A percentile compares a stretch with the other conserved stretches of the same genome.
Conservation (phyloP, 2,329 filamentous ascomycete genomes). For the Pseudocercospora pini-densiflorae region DNA sequence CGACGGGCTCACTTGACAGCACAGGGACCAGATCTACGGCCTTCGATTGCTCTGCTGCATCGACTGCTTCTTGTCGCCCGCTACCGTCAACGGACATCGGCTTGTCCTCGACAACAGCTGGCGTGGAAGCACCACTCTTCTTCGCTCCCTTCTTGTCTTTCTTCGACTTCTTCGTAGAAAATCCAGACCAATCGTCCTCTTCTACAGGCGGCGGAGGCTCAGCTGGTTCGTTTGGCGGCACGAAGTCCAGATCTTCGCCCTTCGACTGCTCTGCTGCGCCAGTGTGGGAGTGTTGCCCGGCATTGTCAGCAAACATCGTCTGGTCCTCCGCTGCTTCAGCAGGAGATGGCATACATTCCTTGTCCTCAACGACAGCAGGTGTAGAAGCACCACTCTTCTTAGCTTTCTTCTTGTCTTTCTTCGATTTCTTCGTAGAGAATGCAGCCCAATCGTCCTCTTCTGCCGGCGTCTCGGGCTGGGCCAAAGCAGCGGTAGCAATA, state of each 20-base stretch:
- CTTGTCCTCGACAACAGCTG: background rate
- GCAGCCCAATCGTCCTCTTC: conserved; percentile 29
- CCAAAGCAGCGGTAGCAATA: conserved; percentile 13
- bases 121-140: conserved; percentile 26
- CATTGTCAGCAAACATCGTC: background rate
- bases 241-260: background rate
- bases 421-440: conserved; percentile 40
- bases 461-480: conserved; percentile 1
- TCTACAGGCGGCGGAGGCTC: conserved; percentile 5
- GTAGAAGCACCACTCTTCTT: conserved; percentile 29
- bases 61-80: background rate
- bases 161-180: conserved; percentile 42
- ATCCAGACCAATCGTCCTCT: conserved; percentile 28
- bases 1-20: background rate
- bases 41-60: background rate
- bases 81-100: background rate
- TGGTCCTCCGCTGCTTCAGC: background rate
- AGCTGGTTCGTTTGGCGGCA: background rate
- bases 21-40: background rate
- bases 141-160: conserved; percentile 50
- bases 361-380: conserved; percentile 6
- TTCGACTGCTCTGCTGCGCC: background rate
- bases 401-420: conserved; percentile 51
- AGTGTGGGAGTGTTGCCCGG: background rate
- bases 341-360: background rate